Conservation (phyloP, 148 eudicot genomes). For the Heliosperma pusillum region DNA sequence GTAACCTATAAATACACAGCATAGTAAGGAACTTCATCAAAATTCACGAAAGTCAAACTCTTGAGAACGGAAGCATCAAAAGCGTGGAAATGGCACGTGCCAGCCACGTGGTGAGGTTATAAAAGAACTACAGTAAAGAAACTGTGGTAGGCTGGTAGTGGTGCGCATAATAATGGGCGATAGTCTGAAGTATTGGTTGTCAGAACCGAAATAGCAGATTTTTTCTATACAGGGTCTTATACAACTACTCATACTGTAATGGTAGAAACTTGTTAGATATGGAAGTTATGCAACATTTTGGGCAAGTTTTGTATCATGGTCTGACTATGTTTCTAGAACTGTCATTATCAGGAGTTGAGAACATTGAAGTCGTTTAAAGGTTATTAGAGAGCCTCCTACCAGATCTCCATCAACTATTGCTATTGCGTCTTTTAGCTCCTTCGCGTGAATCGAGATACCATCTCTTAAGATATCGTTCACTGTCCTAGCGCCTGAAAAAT, state of each 20-base stretch:
- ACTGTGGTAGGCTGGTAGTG: neutral
- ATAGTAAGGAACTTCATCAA: slow-evolving; percentile 5
- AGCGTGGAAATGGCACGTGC: neutral
- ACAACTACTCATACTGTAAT: neutral
- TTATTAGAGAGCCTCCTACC: slow-evolving; percentile 41
- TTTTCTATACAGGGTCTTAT: neutral
- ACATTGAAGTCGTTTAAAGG: neutral
- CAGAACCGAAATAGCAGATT: neutral
- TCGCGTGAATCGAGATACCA: slow-evolving; percentile 57
- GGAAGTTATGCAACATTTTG: neutral
- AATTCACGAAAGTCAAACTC: neutral
- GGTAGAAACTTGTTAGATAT: neutral
- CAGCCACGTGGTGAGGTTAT: neutral
- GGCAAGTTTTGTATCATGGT: neutral
- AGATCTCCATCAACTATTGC: slow-evolving; percentile 70
- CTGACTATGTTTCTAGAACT: neutral
- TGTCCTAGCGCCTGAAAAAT: slow-evolving; percentile 32
- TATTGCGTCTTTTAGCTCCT: slow-evolving; percentile 68
- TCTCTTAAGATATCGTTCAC: slow-evolving; percentile 54
- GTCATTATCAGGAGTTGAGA: slow-evolving; percentile 7
- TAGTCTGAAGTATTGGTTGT: neutral
- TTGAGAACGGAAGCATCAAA: neutral
- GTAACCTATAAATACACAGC: slow-evolving; percentile 42
- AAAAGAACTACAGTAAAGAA: neutral
- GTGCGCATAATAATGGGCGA: neutral